Base-by-base conservation (phyloP, 805 yeast species). In the Candida nanaspora region DNA sequence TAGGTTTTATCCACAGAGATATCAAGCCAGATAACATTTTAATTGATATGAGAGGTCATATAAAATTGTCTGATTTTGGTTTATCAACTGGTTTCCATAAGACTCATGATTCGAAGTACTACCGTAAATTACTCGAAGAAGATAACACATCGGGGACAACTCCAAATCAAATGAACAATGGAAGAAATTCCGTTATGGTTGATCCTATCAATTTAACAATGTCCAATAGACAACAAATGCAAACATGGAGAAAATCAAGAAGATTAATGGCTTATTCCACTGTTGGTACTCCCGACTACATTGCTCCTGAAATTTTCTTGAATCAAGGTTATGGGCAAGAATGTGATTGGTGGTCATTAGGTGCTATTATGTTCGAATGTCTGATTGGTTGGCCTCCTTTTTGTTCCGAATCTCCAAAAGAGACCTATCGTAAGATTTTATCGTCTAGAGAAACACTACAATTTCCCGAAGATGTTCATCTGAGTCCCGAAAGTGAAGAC, bases 321-420 rank as follows among this genome's bases (percentile, higher is more conserved):
- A 87, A 87, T 52, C 93, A 88, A 65, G 97, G 97, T 5, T 88
- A 88, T 62, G 95, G 96, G 11, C 95, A 87, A 64, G 96, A 88
- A 57, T 88, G 97, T 65, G 97, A 88, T 62, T 88, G 97, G 97
- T 88, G 97, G 97, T 84, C 95, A 8, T 65, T 88, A 35, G 97
- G 97, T 25, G 95, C 96, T 1, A 88, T 88, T 56, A 89, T 88
- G 97, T 88, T 83, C 62, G 97, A 88, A 70, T 88, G 97, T 66
- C 67, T 88, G 46, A 85, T 88, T 45, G 97, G 97, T 26, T 88
- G 96, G 95, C 96, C 97, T 21, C 97, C 97, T 36, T 88, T 88
- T 62, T 88, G 96, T 65, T 81, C 93, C 0, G 96, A 88, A 55
- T 85, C 95, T 10, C 95, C 96, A 10, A 95, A 86, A 46, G 97